Conservation (phyloP, 495 filamentous ascomycete genomes). For the Beverwykella pulmonaria region DNA sequence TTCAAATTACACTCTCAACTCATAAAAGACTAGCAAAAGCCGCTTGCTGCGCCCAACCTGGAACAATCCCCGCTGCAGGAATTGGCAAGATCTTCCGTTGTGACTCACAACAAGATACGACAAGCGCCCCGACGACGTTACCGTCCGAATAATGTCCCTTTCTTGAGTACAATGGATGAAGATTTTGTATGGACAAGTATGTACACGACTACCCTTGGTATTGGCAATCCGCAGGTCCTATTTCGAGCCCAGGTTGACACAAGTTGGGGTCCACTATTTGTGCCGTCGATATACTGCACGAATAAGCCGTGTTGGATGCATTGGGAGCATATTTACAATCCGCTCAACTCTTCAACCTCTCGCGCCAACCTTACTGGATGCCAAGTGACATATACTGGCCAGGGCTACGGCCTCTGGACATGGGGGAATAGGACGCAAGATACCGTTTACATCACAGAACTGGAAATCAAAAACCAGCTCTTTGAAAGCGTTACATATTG, state of each 20-base stretch:
- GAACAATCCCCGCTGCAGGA: constrained; percentile 8
- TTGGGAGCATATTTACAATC: constrained; percentile 7
- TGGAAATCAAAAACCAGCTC: constrained; percentile 12
- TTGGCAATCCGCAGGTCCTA: constrained; percentile 6
- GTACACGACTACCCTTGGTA: constrained; percentile 9
- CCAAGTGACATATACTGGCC: constrained; percentile 2
- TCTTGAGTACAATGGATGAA: neutral
- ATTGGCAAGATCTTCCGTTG: neutral
- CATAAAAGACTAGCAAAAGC: constrained; percentile 1
- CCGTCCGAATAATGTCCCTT: neutral
- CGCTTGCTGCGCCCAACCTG: constrained; percentile 1
- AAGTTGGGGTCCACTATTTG: constrained; percentile 21
- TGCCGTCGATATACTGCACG: constrained; percentile 20
- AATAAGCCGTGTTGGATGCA: neutral
- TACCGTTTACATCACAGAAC: constrained; percentile 6
- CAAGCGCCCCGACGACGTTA: neutral
- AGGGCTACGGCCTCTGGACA: neutral
- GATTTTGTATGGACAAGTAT: constrained; percentile 11
- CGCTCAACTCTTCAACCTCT: constrained; percentile 10
- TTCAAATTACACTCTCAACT: neutral
- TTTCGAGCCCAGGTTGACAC: constrained; percentile 6
- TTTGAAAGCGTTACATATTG: constrained; percentile 9
- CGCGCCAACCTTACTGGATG: constrained; percentile 11
- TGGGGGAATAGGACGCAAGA: constrained; percentile 5
- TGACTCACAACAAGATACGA: neutral